Base-by-base conservation (phyloP, 305 asterid species). In the Fraxinus xanthoxyloides region DNA sequence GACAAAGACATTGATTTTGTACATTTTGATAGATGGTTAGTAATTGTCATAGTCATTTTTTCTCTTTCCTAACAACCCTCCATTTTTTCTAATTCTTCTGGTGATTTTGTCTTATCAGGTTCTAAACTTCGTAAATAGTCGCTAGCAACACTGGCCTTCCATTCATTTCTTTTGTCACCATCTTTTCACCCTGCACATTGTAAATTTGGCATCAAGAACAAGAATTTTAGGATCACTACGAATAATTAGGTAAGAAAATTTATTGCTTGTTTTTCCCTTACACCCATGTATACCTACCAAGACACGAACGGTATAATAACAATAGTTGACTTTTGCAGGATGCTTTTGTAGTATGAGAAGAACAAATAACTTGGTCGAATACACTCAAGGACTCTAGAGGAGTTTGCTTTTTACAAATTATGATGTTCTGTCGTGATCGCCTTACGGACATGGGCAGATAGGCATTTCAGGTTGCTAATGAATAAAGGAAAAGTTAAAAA, bases 81-180 rank as follows among this genome's bases (percentile, higher is more conserved):
- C 72, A 23, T 19, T 56, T 54, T 7, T 31, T 84, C 74, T 59
- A 81, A 34, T 80, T 79, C 61, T 35, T 54, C 65, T 30, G 24
- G 3, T 21, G 65, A 6, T 30, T 46, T 82, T 54, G 63, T 38
- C 75, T 77, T 72, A 15, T 69, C 89, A 80, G 86, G 85, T 70
- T 76, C 80, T 24, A 67, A 59, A 70, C 75, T 70, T 4, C 10
- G 79, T 78, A 36, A 56, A 73, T 32, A 70, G 61, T 59, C 15
- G 81, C 40, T 5, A 80, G 46, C 82, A 40, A 17, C 43, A 28
- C 40, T 28, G 36, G 35, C 40, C 51, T 32, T 9, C 17, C 76
- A 70, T 67, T 35, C 80, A 26, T 12, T 81, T 77, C 70, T 76
- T 76, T 80, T 26, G 48, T 19, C 24, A 28, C 56, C 32, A 35